A percentile compares a stretch with the other conserved stretches of the same genome.
Conservation (phyloP, 139 green algal genomes). For the Gonium pectorale region DNA sequence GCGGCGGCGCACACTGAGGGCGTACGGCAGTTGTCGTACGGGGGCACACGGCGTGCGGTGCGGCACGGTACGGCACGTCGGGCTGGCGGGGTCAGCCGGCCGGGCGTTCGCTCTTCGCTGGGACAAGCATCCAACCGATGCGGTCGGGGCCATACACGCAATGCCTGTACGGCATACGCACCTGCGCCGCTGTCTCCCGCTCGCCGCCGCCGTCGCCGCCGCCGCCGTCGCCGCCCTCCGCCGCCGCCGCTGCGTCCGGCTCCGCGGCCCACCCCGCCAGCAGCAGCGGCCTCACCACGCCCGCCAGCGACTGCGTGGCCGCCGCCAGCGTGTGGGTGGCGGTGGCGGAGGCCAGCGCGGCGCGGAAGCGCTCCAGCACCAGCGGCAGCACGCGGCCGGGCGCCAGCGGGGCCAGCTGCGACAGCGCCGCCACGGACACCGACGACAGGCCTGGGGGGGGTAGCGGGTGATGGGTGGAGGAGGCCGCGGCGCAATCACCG, state of each 20-base stretch:
- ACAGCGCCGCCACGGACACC: slow-evolving; percentile 62
- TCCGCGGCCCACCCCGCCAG: slow-evolving; percentile 64
- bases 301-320: slow-evolving; percentile 70
- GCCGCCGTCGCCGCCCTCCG: background rate
- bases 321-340: slow-evolving; percentile 80
- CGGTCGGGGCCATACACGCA: too few species aligned
- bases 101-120: too few species aligned
- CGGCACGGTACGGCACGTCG: too few species aligned
- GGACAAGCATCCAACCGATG: too few species aligned
- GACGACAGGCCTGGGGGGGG: slow-evolving; percentile 3
- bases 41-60: too few species aligned
- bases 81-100: too few species aligned
- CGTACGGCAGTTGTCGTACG: too few species aligned
- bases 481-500: too few species aligned
- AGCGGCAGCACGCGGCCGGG: slow-evolving; percentile 82
- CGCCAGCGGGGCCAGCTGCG: slow-evolving; percentile 74
- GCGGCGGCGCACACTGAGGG: too few species aligned
- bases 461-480: too few species aligned
- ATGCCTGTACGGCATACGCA: too few species aligned
- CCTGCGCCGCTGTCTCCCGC: slow-evolving; percentile 13
- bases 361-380: slow-evolving; percentile 79
- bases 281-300: slow-evolving; percentile 86
- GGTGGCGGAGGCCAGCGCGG: slow-evolving; percentile 77
- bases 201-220: background rate
- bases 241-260: background rate